Evolutionary conservation across 371 early-diverging fungal genomes (phyloP).

Genomic region (Saksenaea oblongispora): DNA sequence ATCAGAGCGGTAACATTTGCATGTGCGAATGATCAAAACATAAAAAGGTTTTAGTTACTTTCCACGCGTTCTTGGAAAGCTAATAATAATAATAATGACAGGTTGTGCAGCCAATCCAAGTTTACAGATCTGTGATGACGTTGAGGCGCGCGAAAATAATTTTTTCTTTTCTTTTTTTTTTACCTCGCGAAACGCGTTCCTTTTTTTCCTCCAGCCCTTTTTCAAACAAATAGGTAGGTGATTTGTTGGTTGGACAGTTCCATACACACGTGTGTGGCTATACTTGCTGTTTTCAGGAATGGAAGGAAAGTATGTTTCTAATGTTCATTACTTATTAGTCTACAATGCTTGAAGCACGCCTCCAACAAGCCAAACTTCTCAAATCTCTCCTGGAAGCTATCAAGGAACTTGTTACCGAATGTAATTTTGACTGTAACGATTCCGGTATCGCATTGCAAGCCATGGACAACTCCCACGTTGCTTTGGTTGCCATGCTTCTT

Average conservation of each 20-base stretch:
- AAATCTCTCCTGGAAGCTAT: constrained; percentile 96
- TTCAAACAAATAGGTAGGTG: not conserved
- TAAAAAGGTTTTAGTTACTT: no score
- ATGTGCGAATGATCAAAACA: no score
- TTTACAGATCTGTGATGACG: not conserved
- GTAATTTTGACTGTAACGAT: constrained; percentile 97
- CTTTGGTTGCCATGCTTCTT: constrained; percentile 89
- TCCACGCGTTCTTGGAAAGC: no score
- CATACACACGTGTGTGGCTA: not conserved
- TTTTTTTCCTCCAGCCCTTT: not conserved
- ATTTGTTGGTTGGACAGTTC: not conserved
- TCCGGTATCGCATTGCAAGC: constrained; percentile 97
- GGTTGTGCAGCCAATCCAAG: no score
- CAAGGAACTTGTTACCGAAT: constrained; percentile 96
- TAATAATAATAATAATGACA: not conserved
- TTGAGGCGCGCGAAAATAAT: not conserved
- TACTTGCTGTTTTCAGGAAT: not conserved
- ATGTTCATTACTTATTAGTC: not conserved
- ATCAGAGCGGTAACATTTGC: no score
- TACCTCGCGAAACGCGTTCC: not conserved
- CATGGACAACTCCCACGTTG: constrained; percentile 99
- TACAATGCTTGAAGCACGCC: constrained; percentile 80
- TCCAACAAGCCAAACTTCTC: constrained; percentile 75
- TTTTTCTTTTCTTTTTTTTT: no score
- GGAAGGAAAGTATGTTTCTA: not conserved